These are phyloP conservation scores for Blastobotrys raffinosifermentans DNA, from an alignment of 1,139 yeast genomes.

Conservation along the genomic window DNA sequence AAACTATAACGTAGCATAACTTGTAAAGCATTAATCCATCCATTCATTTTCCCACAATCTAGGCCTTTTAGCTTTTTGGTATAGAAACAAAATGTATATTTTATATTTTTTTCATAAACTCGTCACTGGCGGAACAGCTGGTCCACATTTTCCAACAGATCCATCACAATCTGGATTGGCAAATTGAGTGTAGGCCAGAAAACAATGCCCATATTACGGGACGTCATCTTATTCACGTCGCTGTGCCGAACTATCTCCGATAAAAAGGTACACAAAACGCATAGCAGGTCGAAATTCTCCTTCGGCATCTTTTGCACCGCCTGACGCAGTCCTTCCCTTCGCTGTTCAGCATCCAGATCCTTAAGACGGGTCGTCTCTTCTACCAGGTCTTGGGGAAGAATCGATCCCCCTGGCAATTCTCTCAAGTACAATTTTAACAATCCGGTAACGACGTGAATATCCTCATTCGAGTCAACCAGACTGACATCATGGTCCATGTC, in stretches of 20 bases:
- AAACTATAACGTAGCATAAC: too few species aligned
- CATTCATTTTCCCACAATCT: not conserved
- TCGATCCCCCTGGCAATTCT: slow-evolving; percentile 60
- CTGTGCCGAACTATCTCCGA: slow-evolving; percentile 57
- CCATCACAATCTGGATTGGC: slow-evolving; percentile 57
- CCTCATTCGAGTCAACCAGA: slow-evolving; percentile 45
- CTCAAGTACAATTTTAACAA: slow-evolving; percentile 67
- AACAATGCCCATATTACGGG: slow-evolving; percentile 71
- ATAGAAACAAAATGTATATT: slow-evolving; percentile 6
- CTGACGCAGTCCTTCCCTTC: slow-evolving; percentile 31
- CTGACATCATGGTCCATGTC: slow-evolving; percentile 59
- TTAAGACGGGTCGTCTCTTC: slow-evolving; percentile 8
- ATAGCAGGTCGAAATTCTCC: slow-evolving; percentile 56
- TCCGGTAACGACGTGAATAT: slow-evolving; percentile 76
- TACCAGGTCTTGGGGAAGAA: slow-evolving; percentile 42
- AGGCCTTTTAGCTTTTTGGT: not conserved
- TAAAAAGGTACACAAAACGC: slow-evolving; percentile 61
- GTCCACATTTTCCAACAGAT: slow-evolving; percentile 58
- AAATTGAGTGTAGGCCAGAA: slow-evolving; percentile 79
- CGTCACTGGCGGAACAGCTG: too few species aligned
- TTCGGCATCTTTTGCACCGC: slow-evolving; percentile 38
- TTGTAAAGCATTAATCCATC: too few species aligned
- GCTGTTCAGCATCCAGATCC: slow-evolving; percentile 24
- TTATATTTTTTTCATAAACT: too few species aligned
- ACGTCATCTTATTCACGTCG: slow-evolving; percentile 74